These are phyloP conservation scores for Blastobotrys peoriensis DNA, from an alignment of 805 yeast genomes.

Conservation along the genomic window DNA sequence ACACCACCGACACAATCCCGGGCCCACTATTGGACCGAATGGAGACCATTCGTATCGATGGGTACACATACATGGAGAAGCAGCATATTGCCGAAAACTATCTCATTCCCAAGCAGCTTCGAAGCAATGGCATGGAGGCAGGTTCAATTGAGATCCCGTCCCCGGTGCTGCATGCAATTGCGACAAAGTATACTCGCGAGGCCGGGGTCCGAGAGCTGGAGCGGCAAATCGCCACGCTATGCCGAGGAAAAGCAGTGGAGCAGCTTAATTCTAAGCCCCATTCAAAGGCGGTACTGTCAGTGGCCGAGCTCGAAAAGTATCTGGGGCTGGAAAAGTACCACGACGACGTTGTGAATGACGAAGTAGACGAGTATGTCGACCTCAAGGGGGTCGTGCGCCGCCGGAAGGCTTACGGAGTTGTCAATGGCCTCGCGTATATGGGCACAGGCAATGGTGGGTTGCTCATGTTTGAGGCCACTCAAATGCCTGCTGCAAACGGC, in stretches of 20 bases:
- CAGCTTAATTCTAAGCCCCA: slow-evolving; percentile 16
- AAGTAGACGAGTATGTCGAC: slow-evolving; percentile 38
- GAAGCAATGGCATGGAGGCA: slow-evolving; percentile 54
- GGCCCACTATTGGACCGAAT: slow-evolving; percentile 77
- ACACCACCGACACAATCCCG: slow-evolving; percentile 63
- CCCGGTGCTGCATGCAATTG: slow-evolving; percentile 53
- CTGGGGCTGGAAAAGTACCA: slow-evolving; percentile 59
- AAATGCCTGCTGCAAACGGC: slow-evolving; percentile 44
- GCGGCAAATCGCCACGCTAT: slow-evolving; percentile 64
- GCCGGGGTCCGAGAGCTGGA: slow-evolving; percentile 82
- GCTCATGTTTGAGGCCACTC: slow-evolving; percentile 70
- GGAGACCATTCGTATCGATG: slow-evolving; percentile 73
- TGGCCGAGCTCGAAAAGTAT: slow-evolving; percentile 56
- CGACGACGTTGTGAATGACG: slow-evolving; percentile 33
- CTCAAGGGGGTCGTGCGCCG: slow-evolving; percentile 16
- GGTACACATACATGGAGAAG: slow-evolving; percentile 76
- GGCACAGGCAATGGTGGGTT: slow-evolving; percentile 83
- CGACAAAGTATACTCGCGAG: slow-evolving; percentile 70
- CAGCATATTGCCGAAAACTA: slow-evolving; percentile 61
- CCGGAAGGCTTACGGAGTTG: slow-evolving; percentile 62
- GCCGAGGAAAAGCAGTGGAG: slow-evolving; percentile 72
- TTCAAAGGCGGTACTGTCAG: slow-evolving; percentile 33
- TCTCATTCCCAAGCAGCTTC: slow-evolving; percentile 68
- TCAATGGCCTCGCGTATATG: slow-evolving; percentile 82
- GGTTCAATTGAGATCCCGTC: slow-evolving; percentile 43